Percentiles rank a stretch among this genome's conserved stretches.
Evolutionary conservation across 2,329 filamentous ascomycete species (phyloP).

Genomic region (Pseudogymnoascus sp.): DNA sequence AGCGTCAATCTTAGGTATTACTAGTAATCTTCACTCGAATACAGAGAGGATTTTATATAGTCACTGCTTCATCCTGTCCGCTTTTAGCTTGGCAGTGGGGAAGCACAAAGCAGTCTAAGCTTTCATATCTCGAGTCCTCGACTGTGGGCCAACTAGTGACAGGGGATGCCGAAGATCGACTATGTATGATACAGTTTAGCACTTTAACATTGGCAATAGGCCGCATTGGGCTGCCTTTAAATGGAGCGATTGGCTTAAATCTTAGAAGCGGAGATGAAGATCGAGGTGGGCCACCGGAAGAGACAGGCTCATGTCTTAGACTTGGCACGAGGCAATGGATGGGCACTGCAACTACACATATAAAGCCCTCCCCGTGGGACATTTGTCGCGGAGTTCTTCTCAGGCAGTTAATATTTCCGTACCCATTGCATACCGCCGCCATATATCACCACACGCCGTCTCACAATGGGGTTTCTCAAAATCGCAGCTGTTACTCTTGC

Average conservation of each 20-base stretch:
- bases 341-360: neutral
- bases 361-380: neutral
- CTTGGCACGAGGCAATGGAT: neutral
- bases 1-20: neutral
- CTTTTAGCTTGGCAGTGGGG: neutral
- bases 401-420: neutral
- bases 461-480: conserved; percentile 7
- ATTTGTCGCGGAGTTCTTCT: neutral
- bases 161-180: neutral
- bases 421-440: neutral
- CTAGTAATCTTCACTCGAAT: neutral
- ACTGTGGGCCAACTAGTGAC: neutral
- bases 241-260: neutral
- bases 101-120: neutral
- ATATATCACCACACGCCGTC: neutral
- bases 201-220: neutral
- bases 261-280: neutral
- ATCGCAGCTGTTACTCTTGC: neutral
- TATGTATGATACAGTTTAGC: neutral
- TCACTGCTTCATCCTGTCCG: neutral
- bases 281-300: neutral
- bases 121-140: neutral
- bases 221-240: neutral
- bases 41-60: neutral
- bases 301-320: neutral